Evolutionary conservation across 345 rosid species (phyloP), one percentile per base, ranked within the genome.

Genomic region (Salix purpurea): DNA sequence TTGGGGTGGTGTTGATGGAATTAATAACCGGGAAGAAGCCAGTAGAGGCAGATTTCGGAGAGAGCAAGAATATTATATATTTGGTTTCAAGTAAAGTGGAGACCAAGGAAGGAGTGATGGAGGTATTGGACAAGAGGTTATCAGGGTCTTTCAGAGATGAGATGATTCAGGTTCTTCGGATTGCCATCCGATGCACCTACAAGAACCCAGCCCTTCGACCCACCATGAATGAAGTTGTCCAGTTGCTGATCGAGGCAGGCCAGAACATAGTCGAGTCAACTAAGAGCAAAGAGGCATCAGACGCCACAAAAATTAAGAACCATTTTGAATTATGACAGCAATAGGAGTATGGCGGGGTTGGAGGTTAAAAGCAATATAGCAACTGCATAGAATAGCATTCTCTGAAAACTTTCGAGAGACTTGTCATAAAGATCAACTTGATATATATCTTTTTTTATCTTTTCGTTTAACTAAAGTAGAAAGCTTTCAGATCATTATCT

Each of bases 1-100:
- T 88, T 21, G 97, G 99, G 39, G 96, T 95, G 0, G 97, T 95
- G 80, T 72, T 95, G 78, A 83, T 95, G 96, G 99, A 95, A 76
- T 86, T 93, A 8, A 84, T 93, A 79, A 95, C 97, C 0, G 97
- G 97, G 69, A 93, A 88, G 86, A 90, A 91, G 80, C 91, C 95
- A 1, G 89, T 91, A 23, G 94, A 90, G 74, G 72, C 87, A 18
- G 92, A 89, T 64, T 93, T 89, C 26, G 99, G 97, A 26, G 97
- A 89, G 78, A 89, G 83, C 86, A 95, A 89, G 87, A 93, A 90
- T 82, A 91, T 95, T 78, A 88, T 90, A 40, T 83, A 85, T 72
- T 91, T 97, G 97, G 85, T 93, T 52, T 89, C 94, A 4, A 85
- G 90, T 70, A 93, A 88, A 78, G 87, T 86, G 71, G 92, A 92